These are phyloP conservation scores for Penicillium aurantiogriseum DNA, from an alignment of 2,329 filamentous ascomycete genomes.

Conservation along the genomic window DNA sequence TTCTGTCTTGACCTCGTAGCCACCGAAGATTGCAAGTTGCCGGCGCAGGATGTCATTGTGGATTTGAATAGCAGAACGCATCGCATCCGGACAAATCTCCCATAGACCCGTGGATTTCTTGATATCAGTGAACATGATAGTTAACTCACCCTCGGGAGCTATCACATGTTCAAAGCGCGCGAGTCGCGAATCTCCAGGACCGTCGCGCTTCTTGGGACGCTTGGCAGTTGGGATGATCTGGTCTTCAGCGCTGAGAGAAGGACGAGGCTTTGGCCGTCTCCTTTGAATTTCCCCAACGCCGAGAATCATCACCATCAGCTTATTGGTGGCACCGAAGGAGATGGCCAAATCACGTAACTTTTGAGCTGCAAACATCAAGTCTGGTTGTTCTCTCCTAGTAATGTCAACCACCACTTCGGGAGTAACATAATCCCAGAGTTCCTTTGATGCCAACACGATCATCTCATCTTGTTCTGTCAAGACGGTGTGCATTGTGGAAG, in stretches of 20 bases:
- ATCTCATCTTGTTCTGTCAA: slow-evolving; percentile 90
- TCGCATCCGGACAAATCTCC: slow-evolving; percentile 92
- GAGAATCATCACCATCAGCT: slow-evolving; percentile 99
- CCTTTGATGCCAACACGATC: slow-evolving; percentile 83
- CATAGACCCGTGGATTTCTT: slow-evolving; percentile 95
- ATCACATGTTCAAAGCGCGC: slow-evolving; percentile 88
- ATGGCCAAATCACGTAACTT: slow-evolving; percentile 94
- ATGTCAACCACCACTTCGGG: slow-evolving; percentile 91
- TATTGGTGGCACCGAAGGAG: slow-evolving; percentile 87
- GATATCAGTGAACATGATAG: slow-evolving; percentile 97
- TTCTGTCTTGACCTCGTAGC: slow-evolving; percentile 99
- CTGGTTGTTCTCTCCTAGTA: slow-evolving; percentile 77
- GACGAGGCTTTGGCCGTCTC: slow-evolving; percentile 72
- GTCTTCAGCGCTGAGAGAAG: slow-evolving; percentile 74
- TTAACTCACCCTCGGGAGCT: slow-evolving; percentile 83
- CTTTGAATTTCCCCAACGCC: slow-evolving; percentile 88
- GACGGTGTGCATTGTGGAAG: slow-evolving; percentile 73
- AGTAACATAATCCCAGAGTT: slow-evolving; percentile 92
- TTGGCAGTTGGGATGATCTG: slow-evolving; percentile 62
- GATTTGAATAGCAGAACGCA: slow-evolving; percentile 94
- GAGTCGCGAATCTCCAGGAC: slow-evolving; percentile 77
- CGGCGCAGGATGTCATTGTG: slow-evolving; percentile 97
- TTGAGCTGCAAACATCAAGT: slow-evolving; percentile 92
- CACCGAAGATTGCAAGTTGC: slow-evolving; percentile 87
- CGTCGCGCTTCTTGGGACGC: slow-evolving; percentile 61